phyloP scores from a whole-genome alignment of 441 rosid species.

The Gossypium gossypioides region DNA sequence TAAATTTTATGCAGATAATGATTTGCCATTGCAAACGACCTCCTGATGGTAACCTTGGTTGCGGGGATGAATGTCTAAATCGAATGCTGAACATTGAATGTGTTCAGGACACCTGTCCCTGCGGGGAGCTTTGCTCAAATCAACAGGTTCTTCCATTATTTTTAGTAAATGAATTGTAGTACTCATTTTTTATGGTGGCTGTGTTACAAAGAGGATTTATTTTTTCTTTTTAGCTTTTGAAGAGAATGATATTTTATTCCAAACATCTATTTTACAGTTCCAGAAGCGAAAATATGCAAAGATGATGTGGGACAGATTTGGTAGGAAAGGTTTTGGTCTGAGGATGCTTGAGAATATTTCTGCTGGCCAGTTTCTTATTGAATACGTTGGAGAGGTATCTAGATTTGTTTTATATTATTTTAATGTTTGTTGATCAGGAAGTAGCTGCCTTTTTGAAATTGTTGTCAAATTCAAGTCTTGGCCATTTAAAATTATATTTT shows the following conservation, averaged over 20 bases:
- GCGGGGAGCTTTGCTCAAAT: constrained; percentile 52
- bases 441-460: not conserved
- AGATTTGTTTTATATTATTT: not conserved
- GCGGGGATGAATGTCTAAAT: constrained; percentile 92
- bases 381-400: constrained; percentile 95
- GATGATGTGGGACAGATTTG: constrained; percentile 67
- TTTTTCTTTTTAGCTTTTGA: not conserved
- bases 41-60: constrained; percentile 52
- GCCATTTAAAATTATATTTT: not conserved
- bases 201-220: constrained; percentile 5
- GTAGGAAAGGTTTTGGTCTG: constrained; percentile 95
- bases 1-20: constrained; percentile 58
- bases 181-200: not conserved
- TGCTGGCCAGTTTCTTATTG: constrained; percentile 77
- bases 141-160: constrained; percentile 53
- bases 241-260: constrained; percentile 17
- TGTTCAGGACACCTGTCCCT: constrained; percentile 83
- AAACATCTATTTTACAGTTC: constrained; percentile 53
- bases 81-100: constrained; percentile 96
- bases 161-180: not conserved
- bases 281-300: constrained; percentile 71
- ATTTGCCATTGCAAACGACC: constrained; percentile 80
- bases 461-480: not conserved
- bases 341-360: constrained; percentile 59
- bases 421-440: not conserved